Conservation (phyloP, 1,284 basidiomycete species). For the Trichosporon sp. region DNA sequence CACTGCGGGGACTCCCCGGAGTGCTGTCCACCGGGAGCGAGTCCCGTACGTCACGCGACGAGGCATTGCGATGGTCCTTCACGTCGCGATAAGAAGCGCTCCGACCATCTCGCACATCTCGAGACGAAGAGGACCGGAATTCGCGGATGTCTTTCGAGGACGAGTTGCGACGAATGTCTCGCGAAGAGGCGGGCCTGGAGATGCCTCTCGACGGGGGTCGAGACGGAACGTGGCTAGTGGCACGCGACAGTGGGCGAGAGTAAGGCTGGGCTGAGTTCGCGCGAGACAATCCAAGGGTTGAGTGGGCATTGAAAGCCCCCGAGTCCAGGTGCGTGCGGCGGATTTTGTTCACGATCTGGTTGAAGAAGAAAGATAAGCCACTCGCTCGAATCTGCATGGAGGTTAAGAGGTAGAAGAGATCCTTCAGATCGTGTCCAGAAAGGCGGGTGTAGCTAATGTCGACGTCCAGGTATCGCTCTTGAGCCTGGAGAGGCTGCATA, state of each 20-base stretch:
- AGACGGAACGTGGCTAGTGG: slow-evolving; percentile 9
- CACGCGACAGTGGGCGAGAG: background rate
- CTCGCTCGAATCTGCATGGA: slow-evolving; percentile 42
- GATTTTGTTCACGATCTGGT: slow-evolving; percentile 42
- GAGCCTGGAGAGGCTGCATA: slow-evolving; percentile 38
- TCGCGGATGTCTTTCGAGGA: background rate
- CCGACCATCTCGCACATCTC: background rate
- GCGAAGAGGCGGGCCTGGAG: background rate
- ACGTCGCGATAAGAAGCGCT: background rate
- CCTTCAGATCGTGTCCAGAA: slow-evolving; percentile 38
- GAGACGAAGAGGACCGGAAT: background rate
- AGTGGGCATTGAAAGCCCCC: slow-evolving; percentile 28
- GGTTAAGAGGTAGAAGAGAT: slow-evolving; percentile 37
- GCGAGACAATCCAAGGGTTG: background rate
- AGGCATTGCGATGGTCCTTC: background rate
- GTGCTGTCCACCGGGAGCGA: background rate
- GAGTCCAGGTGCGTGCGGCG: slow-evolving; percentile 45
- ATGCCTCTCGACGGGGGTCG: slow-evolving; percentile 3
- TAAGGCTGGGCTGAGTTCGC: background rate
- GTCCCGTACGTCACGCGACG: background rate
- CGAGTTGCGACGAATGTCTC: background rate
- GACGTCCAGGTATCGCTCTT: slow-evolving; percentile 41
- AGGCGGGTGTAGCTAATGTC: slow-evolving; percentile 45
- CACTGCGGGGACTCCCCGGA: background rate
- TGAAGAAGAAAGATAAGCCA: slow-evolving; percentile 48